Base-by-base conservation (phyloP, 371 early-diverging fungal species). In the Sporodiniella umbellata region DNA sequence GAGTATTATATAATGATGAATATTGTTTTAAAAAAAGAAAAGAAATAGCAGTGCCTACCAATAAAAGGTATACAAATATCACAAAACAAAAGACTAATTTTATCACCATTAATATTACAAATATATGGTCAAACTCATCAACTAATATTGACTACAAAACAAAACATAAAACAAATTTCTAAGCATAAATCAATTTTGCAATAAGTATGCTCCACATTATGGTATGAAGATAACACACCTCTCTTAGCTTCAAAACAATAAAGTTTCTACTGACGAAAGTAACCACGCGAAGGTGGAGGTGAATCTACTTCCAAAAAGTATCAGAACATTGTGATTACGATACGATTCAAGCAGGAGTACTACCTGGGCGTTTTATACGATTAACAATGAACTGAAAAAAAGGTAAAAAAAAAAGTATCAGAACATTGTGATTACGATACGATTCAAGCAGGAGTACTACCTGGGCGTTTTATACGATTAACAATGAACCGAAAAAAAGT, bases 191-290 rank as follows among this genome's bases (percentile, higher is more conserved):
- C 51, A 45, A 53, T 26, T 45, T 53, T 53, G 37, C 38, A 19
- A 45, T 18, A 39, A 45, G 46, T 26, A 53, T 45, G 45, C 21
- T 45, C 22, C 39, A 53, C 35, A 51, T 26, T 45, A 45, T 53
- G 22, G 17, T 53, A 18, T 45, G 31, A 53, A 53, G 53, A 30
- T 38, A 53, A 39, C 21, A 45, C 30, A 45, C 40, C 45, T 45
- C 53, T 53, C 53, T 53, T 53, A 28, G 53, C 53, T 53, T 53
- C 53, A 53, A 53, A 53, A 28, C 53, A 44, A 53, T 53, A 45
- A 45, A 53, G 45, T 28, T 53, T 53, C 53, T 53, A 53, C 53
- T 53, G 53, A 45, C 28, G 40, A 21, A 30, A 45, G 45, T 53
- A 45, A 45, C 53, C 45, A 39, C 45, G 45, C 26, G 53, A 53